Evolutionary conservation across 202 grass and related monocot species (phyloP).

Genomic region (Thinopyrum obtusiflorum): DNA sequence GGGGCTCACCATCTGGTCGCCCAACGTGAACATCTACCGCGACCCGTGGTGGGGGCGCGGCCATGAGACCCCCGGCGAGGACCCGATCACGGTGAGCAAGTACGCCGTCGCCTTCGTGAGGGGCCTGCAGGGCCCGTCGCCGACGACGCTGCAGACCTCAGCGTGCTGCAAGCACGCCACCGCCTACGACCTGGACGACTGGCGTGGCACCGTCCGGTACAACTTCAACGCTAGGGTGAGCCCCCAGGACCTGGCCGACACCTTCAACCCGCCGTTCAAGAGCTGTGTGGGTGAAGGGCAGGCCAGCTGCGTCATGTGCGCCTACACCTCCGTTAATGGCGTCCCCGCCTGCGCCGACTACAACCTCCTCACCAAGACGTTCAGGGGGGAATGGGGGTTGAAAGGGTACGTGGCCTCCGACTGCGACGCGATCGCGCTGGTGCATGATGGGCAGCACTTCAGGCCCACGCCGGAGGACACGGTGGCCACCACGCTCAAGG

Average conservation of each 20-base stretch:
- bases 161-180: conserved; percentile 86
- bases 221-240: conserved; percentile 49
- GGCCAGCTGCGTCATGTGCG: conserved; percentile 71
- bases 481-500: conserved; percentile 50
- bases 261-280: conserved; percentile 66
- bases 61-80: conserved; percentile 78
- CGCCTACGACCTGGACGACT: conserved; percentile 71
- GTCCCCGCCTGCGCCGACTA: conserved; percentile 60
- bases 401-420: conserved; percentile 62
- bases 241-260: conserved; percentile 70
- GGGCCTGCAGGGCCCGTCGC: conserved; percentile 48
- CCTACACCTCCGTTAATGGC: conserved; percentile 67
- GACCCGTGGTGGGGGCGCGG: conserved; percentile 78
- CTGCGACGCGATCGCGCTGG: conserved; percentile 61
- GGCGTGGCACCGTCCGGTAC: conserved; percentile 49
- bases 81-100: conserved; percentile 39
- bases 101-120: conserved; percentile 58
- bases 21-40: conserved; percentile 75
- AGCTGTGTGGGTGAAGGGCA: conserved; percentile 56
- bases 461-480: conserved; percentile 47
- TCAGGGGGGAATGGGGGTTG: conserved; percentile 42
- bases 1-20: conserved; percentile 72
- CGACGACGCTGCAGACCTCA: conserved; percentile 39
- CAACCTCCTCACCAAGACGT: conserved; percentile 46
- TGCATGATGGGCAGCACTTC: conserved; percentile 49